Percentiles rank a stretch among this genome's conserved stretches.
These are phyloP conservation scores for Calonectria naviculata DNA, from an alignment of 2,329 filamentous ascomycete genomes.

Conservation along the genomic window DNA sequence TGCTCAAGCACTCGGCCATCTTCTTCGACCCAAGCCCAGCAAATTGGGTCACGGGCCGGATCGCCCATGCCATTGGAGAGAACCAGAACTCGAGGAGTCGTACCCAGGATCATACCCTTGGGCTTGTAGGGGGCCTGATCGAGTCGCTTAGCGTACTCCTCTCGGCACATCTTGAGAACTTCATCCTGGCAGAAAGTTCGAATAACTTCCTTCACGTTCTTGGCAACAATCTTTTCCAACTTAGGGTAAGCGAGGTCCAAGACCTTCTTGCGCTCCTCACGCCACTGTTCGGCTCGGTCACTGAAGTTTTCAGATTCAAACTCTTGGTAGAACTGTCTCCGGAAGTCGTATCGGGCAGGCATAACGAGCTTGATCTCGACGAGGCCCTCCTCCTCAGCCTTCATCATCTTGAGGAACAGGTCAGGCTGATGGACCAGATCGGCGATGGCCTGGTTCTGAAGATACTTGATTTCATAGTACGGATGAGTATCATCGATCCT, in stretches of 20 bases:
- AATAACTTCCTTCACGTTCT: slow-evolving; percentile 94
- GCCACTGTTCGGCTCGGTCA: slow-evolving; percentile 95
- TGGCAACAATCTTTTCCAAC: slow-evolving; percentile 85
- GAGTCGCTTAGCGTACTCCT: slow-evolving; percentile 88
- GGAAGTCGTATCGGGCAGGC: slow-evolving; percentile 80
- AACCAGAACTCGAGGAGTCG: slow-evolving; percentile 85
- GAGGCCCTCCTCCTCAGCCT: slow-evolving; percentile 93
- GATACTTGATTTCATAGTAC: slow-evolving; percentile 98
- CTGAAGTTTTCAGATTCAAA: slow-evolving; percentile 97
- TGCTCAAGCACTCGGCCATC: slow-evolving; percentile 90
- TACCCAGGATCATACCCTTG: slow-evolving; percentile 90
- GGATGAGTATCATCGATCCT: slow-evolving; percentile 95
- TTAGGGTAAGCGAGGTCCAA: slow-evolving; percentile 85
- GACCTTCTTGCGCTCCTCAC: slow-evolving; percentile 85
- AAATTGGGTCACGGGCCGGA: slow-evolving; percentile 79
- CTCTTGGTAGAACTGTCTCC: slow-evolving; percentile 79
- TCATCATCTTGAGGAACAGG: slow-evolving; percentile 96
- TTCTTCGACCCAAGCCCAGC: slow-evolving; percentile 94
- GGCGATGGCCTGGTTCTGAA: slow-evolving; percentile 86
- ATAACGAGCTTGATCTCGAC: slow-evolving; percentile 86
- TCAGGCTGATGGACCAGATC: slow-evolving; percentile 88
- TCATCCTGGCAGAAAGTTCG: slow-evolving; percentile 95
- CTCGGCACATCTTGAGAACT: slow-evolving; percentile 87
- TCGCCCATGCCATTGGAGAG: slow-evolving; percentile 88
- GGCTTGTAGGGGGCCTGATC: slow-evolving; percentile 98